Percentiles rank a stretch among this genome's conserved stretches.
Conservation (phyloP, 2,329 filamentous ascomycete genomes). For the Colletotrichum sp. region DNA sequence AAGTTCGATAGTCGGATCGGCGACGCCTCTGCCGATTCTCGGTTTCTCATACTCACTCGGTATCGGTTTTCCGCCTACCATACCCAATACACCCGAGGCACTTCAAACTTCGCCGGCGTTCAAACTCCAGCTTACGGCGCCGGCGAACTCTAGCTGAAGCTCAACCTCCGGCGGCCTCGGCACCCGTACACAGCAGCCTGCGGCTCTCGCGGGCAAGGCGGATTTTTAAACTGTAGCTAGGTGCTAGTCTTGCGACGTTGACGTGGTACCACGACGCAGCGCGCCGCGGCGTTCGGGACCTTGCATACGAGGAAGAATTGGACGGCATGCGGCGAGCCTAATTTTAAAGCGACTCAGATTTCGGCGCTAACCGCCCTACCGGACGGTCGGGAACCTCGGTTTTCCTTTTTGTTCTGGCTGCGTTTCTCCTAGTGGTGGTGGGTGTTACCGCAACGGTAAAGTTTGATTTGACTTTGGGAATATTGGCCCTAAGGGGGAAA, state of each 20-base stretch:
- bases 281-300: background rate
- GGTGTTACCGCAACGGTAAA: background rate
- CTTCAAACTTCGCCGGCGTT: background rate
- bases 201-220: background rate
- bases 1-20: background rate
- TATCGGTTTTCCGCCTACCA: background rate
- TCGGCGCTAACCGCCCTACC: background rate
- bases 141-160: background rate
- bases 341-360: background rate
- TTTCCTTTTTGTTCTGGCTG: background rate
- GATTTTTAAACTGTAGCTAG: background rate
- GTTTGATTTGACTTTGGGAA: background rate
- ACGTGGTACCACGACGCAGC: background rate
- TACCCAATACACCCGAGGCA: background rate
- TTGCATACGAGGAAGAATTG: constrained; percentile 1
- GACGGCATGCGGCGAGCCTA: background rate
- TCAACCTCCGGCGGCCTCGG: background rate
- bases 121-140: background rate
- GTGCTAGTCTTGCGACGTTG: background rate
- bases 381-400: background rate
- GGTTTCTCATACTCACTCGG: background rate
- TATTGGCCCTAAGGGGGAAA: background rate
- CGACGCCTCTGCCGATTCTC: background rate
- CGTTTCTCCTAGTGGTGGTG: background rate
- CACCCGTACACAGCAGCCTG: background rate